Evolutionary conservation across 768 basidiomycete genomes (phyloP), one percentile per base, ranked within the genome.

Genomic region (Auricularia sp.): DNA sequence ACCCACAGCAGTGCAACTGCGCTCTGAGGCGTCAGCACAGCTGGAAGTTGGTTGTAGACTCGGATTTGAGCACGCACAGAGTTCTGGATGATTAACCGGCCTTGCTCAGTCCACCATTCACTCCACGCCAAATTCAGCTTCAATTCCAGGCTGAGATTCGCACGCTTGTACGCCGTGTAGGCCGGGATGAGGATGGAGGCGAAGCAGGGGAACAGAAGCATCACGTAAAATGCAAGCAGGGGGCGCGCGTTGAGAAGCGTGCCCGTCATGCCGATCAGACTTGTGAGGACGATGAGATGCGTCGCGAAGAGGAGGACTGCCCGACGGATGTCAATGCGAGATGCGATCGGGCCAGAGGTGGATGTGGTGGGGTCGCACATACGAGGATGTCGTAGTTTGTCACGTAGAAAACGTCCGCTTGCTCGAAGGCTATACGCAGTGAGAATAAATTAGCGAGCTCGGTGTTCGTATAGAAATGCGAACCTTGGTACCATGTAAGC

Each of bases 51-150:
- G 65, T 21, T 24, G 58, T 13, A n/a, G 18, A 6, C 21, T 29
- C 16, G 8, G 16, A 44, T 62, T 24, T n/a, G 16, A 39, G 56
- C 37, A 42, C 64, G 63, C 37, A 75, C 65, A 1, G 83, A 75
- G 68, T 87, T 81, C 68, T 90, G 89, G 39, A 92, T 76, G 58
- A 82, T 68, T 10, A 82, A 75, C 13, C 85, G 79, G 16, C 82
- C 85, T 3, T 76, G 68, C 24, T 81, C 77, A 18, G 83, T 82
- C 70, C 85, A 85, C 70, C 81, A 82, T 64, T 83, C 78, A 67
- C 82, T 85, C 89, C 89, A 90, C 13, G 84, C 79, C 65, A 85
- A 76, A 70, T 86, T 84, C 54, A 89, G 77, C 73, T 89, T 89
- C 67, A 82, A 77, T 67, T 86, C 85, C 65, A 90, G 79, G 39